Base-by-base conservation (phyloP, 495 filamentous ascomycete species). In the Massariosphaeria phaeospora region DNA sequence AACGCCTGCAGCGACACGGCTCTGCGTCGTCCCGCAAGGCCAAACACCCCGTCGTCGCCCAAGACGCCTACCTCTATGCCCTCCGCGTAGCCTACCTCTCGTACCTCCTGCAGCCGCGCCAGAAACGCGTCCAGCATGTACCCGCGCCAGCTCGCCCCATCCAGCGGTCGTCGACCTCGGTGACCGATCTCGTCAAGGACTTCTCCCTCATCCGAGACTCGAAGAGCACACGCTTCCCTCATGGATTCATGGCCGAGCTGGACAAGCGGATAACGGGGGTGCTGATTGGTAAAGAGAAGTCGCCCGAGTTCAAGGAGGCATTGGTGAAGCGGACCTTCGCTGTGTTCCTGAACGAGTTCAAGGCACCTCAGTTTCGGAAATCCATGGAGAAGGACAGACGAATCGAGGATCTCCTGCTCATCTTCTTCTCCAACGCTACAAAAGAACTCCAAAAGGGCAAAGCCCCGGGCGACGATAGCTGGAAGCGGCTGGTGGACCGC, bases 401-500 rank as follows among this genome's bases (percentile, higher is more conserved):
- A 63, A 84, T 95, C 18, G 94, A 99, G 69, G 90, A 95, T 62
- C 71, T 91, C 26, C 78, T 91, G 30, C 75, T 91, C 33, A 97
- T 84, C 62, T 97, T 84, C 73, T 96, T 82, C 77, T 96, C 80
- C 58, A 91, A 84, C 73, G 94, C 84, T 57, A 89, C 86, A 27
- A 96, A 95, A 71, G 91, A 95, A 42, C 74, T 96, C 55, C 75
- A 80, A 60, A 90, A 90, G 55, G 87, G 88, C 39, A 91, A 88
- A 67, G 70, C 80, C 4, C 76, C 81, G 1, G 84, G 85, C n/a
- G 91, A 96, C 70, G 87, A 94, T 66, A 79, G 80, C 34, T 97
- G 91, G 89, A 96, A 89, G 71, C 75, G 85, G 36, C 84, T 97
- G 71, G 89, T 93, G 11, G 94, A 99, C 65, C 79, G 91, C 45